A percentile compares a stretch with the other conserved stretches of the same genome.
Evolutionary conservation across 306 rosid species (phyloP).

Genomic region (Fagus sylvatica): DNA sequence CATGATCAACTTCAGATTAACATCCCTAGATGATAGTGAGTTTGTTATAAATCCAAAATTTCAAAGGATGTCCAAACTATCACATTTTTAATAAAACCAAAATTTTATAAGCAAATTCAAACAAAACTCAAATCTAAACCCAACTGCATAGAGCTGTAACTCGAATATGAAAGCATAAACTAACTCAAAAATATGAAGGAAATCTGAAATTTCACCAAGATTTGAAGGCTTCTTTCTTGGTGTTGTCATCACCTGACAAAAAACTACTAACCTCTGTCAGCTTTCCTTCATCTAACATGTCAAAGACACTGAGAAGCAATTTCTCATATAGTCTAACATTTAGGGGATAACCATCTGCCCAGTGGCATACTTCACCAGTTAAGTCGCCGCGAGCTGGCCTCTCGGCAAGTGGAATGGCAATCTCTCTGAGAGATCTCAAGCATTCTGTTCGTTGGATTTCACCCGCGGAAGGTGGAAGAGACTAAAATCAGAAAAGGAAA

Average conservation of each 20-base stretch:
- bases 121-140: neutral
- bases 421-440: constrained; percentile 85
- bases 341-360: constrained; percentile 96
- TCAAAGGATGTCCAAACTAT: neutral
- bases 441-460: constrained; percentile 95
- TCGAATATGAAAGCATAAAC: neutral
- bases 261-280: constrained; percentile 80
- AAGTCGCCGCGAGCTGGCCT: constrained; percentile 98
- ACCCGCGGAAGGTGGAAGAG: constrained; percentile 76
- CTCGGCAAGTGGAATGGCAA: constrained; percentile 84
- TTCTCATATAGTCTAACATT: constrained; percentile 92
- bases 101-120: neutral
- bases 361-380: constrained; percentile 98
- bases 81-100: neutral
- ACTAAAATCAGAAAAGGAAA: constrained; percentile 51
- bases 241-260: constrained; percentile 24
- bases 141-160: constrained; percentile 9
- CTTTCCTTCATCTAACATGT: constrained; percentile 95
- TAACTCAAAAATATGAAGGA: neutral
- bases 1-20: constrained; percentile 1
- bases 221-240: constrained; percentile 23
- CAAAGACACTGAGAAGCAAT: constrained; percentile 87
- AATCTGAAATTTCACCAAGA: constrained; percentile 17
- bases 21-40: constrained; percentile 13
- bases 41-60: neutral